phyloP scores from a whole-genome alignment of 2,329 filamentous ascomycete genomes.

The Boeremia exigua region DNA sequence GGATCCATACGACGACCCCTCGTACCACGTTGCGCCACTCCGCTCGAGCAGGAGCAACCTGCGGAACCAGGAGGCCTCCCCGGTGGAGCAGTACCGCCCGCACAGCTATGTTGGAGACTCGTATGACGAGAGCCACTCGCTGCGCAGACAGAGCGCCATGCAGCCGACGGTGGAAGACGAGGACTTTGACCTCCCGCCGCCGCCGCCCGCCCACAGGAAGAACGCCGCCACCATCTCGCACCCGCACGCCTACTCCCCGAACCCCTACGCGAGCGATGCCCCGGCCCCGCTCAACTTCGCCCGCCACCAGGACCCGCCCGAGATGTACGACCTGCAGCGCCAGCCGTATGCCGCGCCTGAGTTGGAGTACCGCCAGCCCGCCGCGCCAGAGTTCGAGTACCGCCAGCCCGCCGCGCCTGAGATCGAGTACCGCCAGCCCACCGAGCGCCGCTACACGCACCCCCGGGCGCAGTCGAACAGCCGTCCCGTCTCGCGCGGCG shows the following conservation, averaged over 20 bases:
- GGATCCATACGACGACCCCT: conserved; percentile 36
- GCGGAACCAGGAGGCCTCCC: conserved; percentile 30
- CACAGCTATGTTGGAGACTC: conserved; percentile 39
- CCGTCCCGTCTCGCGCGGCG: conserved; percentile 43
- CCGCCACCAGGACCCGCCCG: conserved; percentile 37
- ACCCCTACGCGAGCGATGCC: conserved; percentile 31
- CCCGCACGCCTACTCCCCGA: conserved; percentile 30
- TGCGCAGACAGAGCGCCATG: conserved; percentile 59
- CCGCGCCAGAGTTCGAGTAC: too few relatives aligned
- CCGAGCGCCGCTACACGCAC: conserved; percentile 45
- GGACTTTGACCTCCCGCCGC: conserved; percentile 59
- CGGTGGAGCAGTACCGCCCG: conserved; percentile 43
- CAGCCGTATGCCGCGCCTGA: conserved; percentile 34
- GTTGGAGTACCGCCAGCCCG: conserved; percentile 28
- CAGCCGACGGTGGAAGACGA: conserved; percentile 70
- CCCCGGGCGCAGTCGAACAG: conserved; percentile 32
- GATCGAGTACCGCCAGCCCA: conserved; percentile 28
- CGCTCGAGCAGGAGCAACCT: conserved; percentile 37
- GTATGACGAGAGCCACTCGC: conserved; percentile 52
- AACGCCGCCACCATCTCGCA: conserved; percentile 40
- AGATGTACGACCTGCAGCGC: conserved; percentile 32
- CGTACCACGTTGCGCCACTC: conserved; percentile 44
- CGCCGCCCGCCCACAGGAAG: conserved; percentile 48
- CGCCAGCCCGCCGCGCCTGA: conserved; percentile 31
- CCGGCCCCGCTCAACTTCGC: conserved; percentile 43